Base-by-base conservation (phyloP, 805 yeast species). In the Osmozyma mogii region DNA sequence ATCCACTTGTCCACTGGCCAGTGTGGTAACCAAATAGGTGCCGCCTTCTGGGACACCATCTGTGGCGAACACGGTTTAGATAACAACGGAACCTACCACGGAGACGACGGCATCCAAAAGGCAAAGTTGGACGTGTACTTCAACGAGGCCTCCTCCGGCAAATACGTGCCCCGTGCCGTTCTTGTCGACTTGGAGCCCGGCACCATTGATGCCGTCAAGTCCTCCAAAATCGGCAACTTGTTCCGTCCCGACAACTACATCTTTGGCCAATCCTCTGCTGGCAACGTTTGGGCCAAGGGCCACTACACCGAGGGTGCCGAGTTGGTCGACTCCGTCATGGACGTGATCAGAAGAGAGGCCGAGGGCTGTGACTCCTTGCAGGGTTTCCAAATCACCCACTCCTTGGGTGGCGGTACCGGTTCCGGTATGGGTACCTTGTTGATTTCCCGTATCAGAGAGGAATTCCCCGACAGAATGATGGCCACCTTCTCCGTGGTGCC, bases 1-100 rank as follows among this genome's bases (percentile, higher is more conserved):
- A 84, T 88, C 61, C 96, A 88, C 64, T 74, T 88, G 61, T 88
- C 96, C 36, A 81, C 95, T 35, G 97, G 97, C 62, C 97, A 88
- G 70, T 87, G 96, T 76, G 96, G 96, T 77, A 88, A 88, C 75
- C 97, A 88, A 68, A 85, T 88, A 78, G 94, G 94, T 66, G 88
- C 94, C 43, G 94, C 94, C 36, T 84, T 84, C 54, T 84, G 94
- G 94, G 88, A 84, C 64, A 83, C 89, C 26, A 83, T 83, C 47
- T 83, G 92, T 65, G 84, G 83, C 37, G 94, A 83, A 56, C 94
- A 83, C 49, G 92, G 89, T 28, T 68, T 83, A 47, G 89, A 80
- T 50, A 64, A 67, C 44, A 68, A 77, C 43, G 94, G 94, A 44
- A 75, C 69, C 56, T 81, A 77, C 55, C 80, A 57, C 8, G 56